These are phyloP conservation scores for Chaetomium globosum DNA, from an alignment of 2,329 filamentous ascomycete genomes.

Conservation along the genomic window DNA sequence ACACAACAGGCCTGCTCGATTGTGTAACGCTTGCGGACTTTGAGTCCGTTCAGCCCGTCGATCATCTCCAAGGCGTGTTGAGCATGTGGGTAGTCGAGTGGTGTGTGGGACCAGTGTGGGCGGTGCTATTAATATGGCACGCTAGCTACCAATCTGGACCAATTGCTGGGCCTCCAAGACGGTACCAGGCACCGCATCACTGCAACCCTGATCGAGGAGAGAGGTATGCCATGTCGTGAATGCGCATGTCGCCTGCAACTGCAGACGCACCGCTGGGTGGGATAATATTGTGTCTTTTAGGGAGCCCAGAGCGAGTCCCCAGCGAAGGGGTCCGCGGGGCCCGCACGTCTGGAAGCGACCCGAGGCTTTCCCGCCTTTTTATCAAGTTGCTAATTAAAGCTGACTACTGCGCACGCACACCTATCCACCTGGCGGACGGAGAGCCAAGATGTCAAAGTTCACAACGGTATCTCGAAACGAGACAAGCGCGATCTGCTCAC, in stretches of 20 bases:
- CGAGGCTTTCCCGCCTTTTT: background rate
- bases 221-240: background rate
- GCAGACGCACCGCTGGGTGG: background rate
- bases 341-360: background rate
- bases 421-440: background rate
- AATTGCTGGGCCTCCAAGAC: background rate
- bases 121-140: constrained; percentile 30
- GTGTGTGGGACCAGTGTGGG: constrained; percentile 20
- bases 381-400: constrained; percentile 9
- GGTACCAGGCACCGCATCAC: constrained; percentile 11
- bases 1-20: background rate
- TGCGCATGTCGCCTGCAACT: constrained; percentile 18
- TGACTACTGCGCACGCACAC: too few relatives aligned
- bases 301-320: background rate
- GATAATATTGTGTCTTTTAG: background rate
- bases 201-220: constrained; percentile 20
- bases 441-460: background rate
- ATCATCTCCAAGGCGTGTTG: constrained; percentile 4
- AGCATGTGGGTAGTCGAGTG: background rate
- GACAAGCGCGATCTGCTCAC: background rate
- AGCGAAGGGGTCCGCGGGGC: background rate
- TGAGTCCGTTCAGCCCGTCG: constrained; percentile 1
- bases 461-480: background rate
- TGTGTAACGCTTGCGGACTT: constrained; percentile 4
- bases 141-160: constrained; percentile 9